Evolutionary conservation across 495 filamentous ascomycete genomes (phyloP).

Genomic region (Halenospora varia): DNA sequence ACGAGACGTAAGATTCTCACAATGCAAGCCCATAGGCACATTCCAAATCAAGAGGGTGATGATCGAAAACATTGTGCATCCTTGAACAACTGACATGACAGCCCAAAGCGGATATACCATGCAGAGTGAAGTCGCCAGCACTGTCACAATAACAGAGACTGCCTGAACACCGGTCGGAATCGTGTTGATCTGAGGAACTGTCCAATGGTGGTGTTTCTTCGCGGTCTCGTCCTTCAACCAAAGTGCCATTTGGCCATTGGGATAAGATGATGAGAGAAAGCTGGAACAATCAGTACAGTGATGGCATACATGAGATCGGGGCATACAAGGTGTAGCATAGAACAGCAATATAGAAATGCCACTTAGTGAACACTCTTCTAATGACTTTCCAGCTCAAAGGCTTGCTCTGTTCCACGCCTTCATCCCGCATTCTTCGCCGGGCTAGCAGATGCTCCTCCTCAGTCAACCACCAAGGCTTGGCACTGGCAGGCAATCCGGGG

Average conservation of each 20-base stretch:
- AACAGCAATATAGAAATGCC: constrained; percentile 10
- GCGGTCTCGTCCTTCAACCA: constrained; percentile 4
- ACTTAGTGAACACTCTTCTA: constrained; percentile 8
- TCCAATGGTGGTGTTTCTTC: constrained; percentile 1
- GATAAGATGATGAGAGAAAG: constrained; percentile 14
- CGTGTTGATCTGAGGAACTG: constrained; percentile 9
- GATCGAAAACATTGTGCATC: constrained; percentile 13
- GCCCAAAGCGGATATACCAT: constrained; percentile 13
- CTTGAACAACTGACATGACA: constrained; percentile 20
- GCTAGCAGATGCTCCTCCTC: constrained; percentile 39
- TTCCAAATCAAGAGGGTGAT: constrained; percentile 36
- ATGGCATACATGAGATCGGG: not conserved
- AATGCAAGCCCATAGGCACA: constrained; percentile 34
- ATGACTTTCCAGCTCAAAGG: not conserved
- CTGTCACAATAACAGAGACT: constrained; percentile 1
- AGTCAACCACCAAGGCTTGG: constrained; percentile 45
- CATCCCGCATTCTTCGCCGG: constrained; percentile 29
- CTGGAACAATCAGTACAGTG: not conserved
- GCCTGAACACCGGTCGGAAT: constrained; percentile 5
- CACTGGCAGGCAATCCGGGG: constrained; percentile 52
- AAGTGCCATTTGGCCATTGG: constrained; percentile 8
- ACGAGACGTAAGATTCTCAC: too few relatives aligned
- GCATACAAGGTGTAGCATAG: constrained; percentile 11
- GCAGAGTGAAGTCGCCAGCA: constrained; percentile 15
- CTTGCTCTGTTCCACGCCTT: constrained; percentile 2